Base-by-base conservation (phyloP, 2,329 filamentous ascomycete genomes). In the Stachybotrys elegans region DNA sequence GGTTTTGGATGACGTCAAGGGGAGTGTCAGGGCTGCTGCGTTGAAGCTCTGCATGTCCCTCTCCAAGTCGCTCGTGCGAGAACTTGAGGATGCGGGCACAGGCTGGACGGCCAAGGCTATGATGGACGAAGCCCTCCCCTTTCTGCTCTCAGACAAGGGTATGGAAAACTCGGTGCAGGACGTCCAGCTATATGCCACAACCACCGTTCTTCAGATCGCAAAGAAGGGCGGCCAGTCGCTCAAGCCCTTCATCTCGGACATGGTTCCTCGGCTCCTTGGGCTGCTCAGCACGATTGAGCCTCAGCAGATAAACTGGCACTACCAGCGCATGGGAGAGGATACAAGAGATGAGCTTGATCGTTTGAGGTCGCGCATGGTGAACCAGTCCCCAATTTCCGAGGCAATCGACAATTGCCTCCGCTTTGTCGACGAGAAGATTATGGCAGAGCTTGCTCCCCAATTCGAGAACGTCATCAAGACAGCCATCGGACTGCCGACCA, bases 1-100 rank as follows among this genome's bases (percentile, higher is more conserved):
- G 57, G 90, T 98, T 1, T 73, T 97, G 6, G 93, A 98, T 62
- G 93, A 98, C 62, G 94, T 97, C 63, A 98, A 98, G 62, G 86
- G 85, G 7, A 90, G 86, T 1, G 93, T 98, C 5, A 79, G 93
- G 42, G 75, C 78, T 27, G 86, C 90, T 2, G 93, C 93, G 2
- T 75, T 90, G 37, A 83, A 83, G 47, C 75, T 98, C 5, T 95
- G 91, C 56, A 84, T 91, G 61, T 81, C 83, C 1, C 73, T 98
- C 27, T 94, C 90, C 1, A 90, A 88, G 42, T 86, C 88, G 14
- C 76, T 97, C 13, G 88, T 94, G 4, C 83, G 90, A 22, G 87
- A 90, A 47, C 76, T 96, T 2, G 89, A 95, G 61, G 83, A 88
- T 36, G 86, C 87, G 29, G 83, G 84, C 43, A 75, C 79, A 22